phyloP scores from a whole-genome alignment of 768 basidiomycete genomes.

The Lactarius evosmus region DNA sequence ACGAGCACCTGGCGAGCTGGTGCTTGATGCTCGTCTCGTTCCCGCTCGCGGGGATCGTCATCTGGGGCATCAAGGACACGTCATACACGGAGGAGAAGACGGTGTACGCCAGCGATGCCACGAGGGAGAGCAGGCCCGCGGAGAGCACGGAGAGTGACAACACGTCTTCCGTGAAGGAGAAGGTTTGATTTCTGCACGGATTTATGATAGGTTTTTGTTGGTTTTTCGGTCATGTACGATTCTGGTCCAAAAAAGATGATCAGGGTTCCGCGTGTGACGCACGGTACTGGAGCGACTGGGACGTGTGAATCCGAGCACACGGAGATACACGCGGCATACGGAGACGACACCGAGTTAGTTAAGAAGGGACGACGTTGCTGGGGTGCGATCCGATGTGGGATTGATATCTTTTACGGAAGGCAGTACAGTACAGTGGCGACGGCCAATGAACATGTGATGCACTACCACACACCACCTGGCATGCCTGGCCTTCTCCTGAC shows the following conservation, averaged over 20 bases:
- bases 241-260: background rate
- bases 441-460: too few relatives aligned
- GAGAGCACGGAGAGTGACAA: slow-evolving; percentile 8
- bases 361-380: too few relatives aligned
- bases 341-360: too few relatives aligned
- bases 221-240: background rate
- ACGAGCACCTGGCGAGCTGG: slow-evolving; percentile 41
- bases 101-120: slow-evolving; percentile 32
- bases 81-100: slow-evolving; percentile 38
- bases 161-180: background rate
- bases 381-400: too few relatives aligned
- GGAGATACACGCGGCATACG: too few relatives aligned
- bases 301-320: too few relatives aligned
- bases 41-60: slow-evolving; percentile 37
- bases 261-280: too few relatives aligned
- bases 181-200: background rate
- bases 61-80: slow-evolving; percentile 39
- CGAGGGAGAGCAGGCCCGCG: slow-evolving; percentile 3
- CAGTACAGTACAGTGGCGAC: too few relatives aligned
- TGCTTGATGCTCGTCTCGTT: slow-evolving; percentile 37
- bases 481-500: background rate
- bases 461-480: background rate
- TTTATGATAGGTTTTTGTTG: background rate
- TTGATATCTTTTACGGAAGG: too few relatives aligned
- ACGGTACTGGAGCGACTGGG: too few relatives aligned